Base-by-base conservation (phyloP, 176 grass and related monocot genomes). In the Ampelocalamus luodianensis region DNA sequence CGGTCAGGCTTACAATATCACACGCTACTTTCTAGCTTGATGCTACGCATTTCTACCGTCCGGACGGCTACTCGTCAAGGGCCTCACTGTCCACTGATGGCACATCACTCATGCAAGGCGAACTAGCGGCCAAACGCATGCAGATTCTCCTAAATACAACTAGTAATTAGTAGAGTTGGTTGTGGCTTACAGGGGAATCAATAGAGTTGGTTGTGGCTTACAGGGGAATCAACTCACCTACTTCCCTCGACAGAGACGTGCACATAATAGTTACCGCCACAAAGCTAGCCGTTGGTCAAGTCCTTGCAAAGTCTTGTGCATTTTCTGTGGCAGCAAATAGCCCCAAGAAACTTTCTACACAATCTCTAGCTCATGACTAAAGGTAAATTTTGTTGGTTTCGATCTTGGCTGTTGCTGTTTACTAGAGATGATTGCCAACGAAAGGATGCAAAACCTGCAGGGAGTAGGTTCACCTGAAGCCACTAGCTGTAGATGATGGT, bases 391-490 rank as follows among this genome's bases (percentile, higher is more conserved):
- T n/a, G 20, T 10, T 58, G 8, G 18, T 56, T 56, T n/a, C 20
- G 7, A 8, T 56, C 54, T 56, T 56, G 20, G 7, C 54, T 56
- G 8, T n/a, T 22, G 20, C 54, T 56, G 54, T 10, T 53, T 18
- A 6, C 17, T 20, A 8, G 51, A 54, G 51, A 54, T 20, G 51
- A 51, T 17, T 17, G 49, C 15, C 5, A 17, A 17, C 15, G 15
- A 51, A 16, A 51, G 49, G 49, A 51, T 17, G 49, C 49, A 17
- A 17, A 51, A 51, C 14, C 49, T 51, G 15, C 44, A 85, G 69
- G 55, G 39, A 68, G 85, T 83, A 74, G 77, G 85, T 86, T 89
- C 83, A 89, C 51, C 75, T 55, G 75, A 89, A 36, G 18, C 10
- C 26, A 55, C 17, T 39, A 51, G 48, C 65, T 22, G 23, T 18